These are phyloP conservation scores for Tricholoma sp. DNA, from an alignment of 768 basidiomycete genomes.

Conservation along the genomic window DNA sequence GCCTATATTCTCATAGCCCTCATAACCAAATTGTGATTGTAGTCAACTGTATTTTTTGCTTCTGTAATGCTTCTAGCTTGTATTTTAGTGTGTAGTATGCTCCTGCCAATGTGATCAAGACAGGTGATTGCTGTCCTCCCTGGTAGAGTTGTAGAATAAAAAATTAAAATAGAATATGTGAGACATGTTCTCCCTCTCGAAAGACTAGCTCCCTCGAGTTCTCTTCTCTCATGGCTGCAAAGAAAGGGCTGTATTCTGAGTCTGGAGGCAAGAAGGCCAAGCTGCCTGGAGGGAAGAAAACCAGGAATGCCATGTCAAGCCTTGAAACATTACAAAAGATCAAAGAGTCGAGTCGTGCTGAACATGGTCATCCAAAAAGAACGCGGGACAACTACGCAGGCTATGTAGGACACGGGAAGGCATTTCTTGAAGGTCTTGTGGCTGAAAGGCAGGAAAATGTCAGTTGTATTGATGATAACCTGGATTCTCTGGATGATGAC, in stretches of 20 bases:
- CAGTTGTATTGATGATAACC: not conserved
- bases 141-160: no score
- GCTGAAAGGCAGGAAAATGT: not conserved
- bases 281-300: not conserved
- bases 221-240: not conserved
- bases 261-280: not conserved
- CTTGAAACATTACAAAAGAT: not conserved
- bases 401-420: not conserved
- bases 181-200: no score
- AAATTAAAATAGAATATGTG: no score
- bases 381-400: not conserved
- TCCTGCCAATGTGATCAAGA: no score
- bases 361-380: not conserved
- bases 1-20: no score
- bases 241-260: not conserved
- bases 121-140: no score
- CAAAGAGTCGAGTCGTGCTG: not conserved
- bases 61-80: no score
- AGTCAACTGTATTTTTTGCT: no score
- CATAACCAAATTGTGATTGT: no score
- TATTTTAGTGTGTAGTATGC: no score
- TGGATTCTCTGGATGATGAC: conserved; percentile 1
- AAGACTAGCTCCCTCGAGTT: no score
- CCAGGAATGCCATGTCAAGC: not conserved
- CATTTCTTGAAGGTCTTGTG: not conserved